Evolutionary conservation across 1,284 basidiomycete species (phyloP).

Genomic region (Puccinia coronata): DNA sequence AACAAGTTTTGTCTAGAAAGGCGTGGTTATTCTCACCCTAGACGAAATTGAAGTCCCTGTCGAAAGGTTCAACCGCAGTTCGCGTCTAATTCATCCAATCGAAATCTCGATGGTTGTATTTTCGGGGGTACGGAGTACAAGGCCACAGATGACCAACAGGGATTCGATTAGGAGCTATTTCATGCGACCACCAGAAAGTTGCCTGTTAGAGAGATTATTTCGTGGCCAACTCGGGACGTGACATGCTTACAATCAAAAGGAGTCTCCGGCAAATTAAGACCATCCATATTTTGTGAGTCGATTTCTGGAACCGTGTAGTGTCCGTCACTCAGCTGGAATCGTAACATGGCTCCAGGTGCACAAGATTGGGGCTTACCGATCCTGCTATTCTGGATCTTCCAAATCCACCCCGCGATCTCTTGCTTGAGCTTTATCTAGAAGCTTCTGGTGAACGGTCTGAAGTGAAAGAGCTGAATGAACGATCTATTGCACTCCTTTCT

Average conservation of each 20-base stretch:
- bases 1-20: not conserved
- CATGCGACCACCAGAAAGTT: not conserved
- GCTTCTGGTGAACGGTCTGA: conserved; percentile 47
- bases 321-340: conserved; percentile 51
- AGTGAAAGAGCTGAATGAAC: conserved; percentile 46
- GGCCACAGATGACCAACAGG: conserved; percentile 48
- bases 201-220: too few species aligned
- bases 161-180: conserved; percentile 51
- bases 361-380: not conserved
- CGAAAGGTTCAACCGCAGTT: conserved; percentile 49
- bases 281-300: conserved; percentile 49
- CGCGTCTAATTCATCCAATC: conserved; percentile 52
- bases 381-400: conserved; percentile 40
- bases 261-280: conserved; percentile 50
- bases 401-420: conserved; percentile 14
- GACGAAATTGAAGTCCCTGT: conserved; percentile 40
- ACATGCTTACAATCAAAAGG: conserved; percentile 51
- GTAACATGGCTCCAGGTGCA: conserved; percentile 51
- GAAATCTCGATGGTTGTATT: conserved; percentile 51
- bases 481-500: conserved; percentile 40
- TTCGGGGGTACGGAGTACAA: conserved; percentile 51
- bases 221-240: too few species aligned
- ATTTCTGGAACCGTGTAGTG: conserved; percentile 44
- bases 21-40: conserved; percentile 44
- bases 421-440: conserved; percentile 36